Base-by-base conservation (phyloP, 2,329 filamentous ascomycete genomes). In the Fusarium sp. region DNA sequence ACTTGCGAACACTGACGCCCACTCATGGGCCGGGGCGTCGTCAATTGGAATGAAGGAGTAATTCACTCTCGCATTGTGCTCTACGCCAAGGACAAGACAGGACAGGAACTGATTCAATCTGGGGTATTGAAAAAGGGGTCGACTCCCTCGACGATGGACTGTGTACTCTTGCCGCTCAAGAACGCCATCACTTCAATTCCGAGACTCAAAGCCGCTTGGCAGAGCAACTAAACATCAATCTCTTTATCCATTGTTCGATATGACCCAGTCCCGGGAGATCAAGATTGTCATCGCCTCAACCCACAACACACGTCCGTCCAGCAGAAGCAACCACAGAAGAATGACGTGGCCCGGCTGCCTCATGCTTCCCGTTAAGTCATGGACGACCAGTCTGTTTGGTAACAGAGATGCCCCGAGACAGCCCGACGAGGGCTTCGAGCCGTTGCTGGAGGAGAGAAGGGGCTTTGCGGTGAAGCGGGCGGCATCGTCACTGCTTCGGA, bases 401-500 rank as follows among this genome's bases (percentile, higher is more conserved):
- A 68, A 62, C 4, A 74, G 59, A 2, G 38, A 68, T 9, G n/a
- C 45, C 4, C 13, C 11, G 63, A 63, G n/a, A n/a, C 50, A 7
- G 50, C 11, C 50, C 8, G 69, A 74, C 2, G 73, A 78, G 2
- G 78, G 77, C 10, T 65, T 69, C 10, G 74, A 78, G 42, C 79
- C 79, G 3, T 50, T 80, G 18, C 36, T 80, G 9, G 68, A 66
- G 10, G 66, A 73, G 33, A 63, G 63, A 13, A 65, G 14, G 6
- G 29, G 33, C 8, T 71, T 64, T n/a, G 69, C 79, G 11, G 86
- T 86, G 4, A 82, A 78, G n/a, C 82, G 87, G 66, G 85, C 85
- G 2, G 83, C 81, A 2, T 69, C 81, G 6, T 83, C 84, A 6
- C 85, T 85, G 72, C 74, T 87, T 59, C 81, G 77, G 74, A 87